phyloP scores from a whole-genome alignment of 768 basidiomycete species.

The Termitomyces titanicus region DNA sequence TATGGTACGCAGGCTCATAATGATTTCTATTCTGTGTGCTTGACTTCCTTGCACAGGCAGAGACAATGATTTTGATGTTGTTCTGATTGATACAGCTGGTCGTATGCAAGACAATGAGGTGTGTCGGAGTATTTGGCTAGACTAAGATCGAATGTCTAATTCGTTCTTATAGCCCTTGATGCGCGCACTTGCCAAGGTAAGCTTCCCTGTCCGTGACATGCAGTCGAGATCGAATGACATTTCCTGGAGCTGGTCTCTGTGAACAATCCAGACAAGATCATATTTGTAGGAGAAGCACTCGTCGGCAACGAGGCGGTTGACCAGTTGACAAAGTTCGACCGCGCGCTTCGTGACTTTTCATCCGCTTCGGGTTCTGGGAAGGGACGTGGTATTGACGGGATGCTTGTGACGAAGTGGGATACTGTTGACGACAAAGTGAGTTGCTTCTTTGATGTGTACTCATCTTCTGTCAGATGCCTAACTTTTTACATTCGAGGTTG shows the following conservation, averaged over 20 bases:
- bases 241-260: slow-evolving; percentile 73
- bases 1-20: slow-evolving; percentile 56
- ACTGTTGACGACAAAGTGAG: slow-evolving; percentile 94
- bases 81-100: slow-evolving; percentile 96
- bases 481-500: slow-evolving; percentile 57
- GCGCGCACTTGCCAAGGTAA: slow-evolving; percentile 94
- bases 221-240: background rate
- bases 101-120: slow-evolving; percentile 99
- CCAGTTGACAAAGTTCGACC: slow-evolving; percentile 95
- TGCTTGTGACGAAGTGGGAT: slow-evolving; percentile 99
- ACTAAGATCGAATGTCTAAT: slow-evolving; percentile 3
- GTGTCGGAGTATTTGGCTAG: slow-evolving; percentile 12
- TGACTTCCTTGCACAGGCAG: slow-evolving; percentile 47
- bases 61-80: slow-evolving; percentile 92
- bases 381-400: slow-evolving; percentile 94
- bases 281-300: slow-evolving; percentile 97
- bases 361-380: slow-evolving; percentile 61
- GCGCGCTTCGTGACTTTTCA: slow-evolving; percentile 90
- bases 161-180: slow-evolving; percentile 70
- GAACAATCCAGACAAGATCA: slow-evolving; percentile 95
- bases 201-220: slow-evolving; percentile 5
- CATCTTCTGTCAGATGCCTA: background rate
- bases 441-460: background rate
- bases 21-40: background rate
- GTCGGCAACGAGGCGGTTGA: slow-evolving; percentile 99